Evolutionary conservation across 352 stramenopile species (phyloP), one percentile per base, ranked within the genome.

Genomic region (Pythium rhizo-oryzae): DNA sequence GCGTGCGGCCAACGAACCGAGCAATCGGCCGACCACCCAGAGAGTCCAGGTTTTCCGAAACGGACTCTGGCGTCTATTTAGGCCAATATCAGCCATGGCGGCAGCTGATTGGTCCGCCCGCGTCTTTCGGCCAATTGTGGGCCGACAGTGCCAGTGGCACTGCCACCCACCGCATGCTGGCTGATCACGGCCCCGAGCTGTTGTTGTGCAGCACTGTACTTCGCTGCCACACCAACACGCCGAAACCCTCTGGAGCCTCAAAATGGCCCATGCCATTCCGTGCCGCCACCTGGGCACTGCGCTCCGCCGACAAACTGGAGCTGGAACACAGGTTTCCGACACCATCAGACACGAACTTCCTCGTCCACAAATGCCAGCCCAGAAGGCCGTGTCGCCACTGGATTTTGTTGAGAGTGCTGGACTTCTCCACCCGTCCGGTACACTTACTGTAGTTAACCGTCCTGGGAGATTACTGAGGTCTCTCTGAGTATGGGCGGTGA

Each of bases 11-110:
- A 8, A 16, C 18, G 41, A n/a, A 47, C 30, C 25, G 24, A 52
- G 39, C 55, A 62, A 37, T 58, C 30, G 52, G 52, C 52, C 52
- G 21, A 24, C 7, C 54, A 19, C 41, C 15, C 41, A 19, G 21
- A 47, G 41, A 47, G 41, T 47, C 41, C 41, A 47, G 41, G 12
- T 43, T n/a, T 47, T 47, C 15, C 11, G 41, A 47, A 47, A 47
- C 41, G 41, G 41, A 47, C 41, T 5, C 9, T 47, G 11, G 41
- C 18, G 12, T 41, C 12, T 41, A 41, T 41, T 15, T 15, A 41
- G 35, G 8, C 12, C 1, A 41, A 41, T 16, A 41, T 15, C 35
- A 41, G 35, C 8, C 8, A 15, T 1, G 12, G 35, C 35, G 35
- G 8, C 8, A 16, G 35, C 35, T 41, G 35, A 41, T 41, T 41